These are phyloP conservation scores for Fraxinus greggii DNA, from an alignment of 305 asterid species.

Conservation along the genomic window DNA sequence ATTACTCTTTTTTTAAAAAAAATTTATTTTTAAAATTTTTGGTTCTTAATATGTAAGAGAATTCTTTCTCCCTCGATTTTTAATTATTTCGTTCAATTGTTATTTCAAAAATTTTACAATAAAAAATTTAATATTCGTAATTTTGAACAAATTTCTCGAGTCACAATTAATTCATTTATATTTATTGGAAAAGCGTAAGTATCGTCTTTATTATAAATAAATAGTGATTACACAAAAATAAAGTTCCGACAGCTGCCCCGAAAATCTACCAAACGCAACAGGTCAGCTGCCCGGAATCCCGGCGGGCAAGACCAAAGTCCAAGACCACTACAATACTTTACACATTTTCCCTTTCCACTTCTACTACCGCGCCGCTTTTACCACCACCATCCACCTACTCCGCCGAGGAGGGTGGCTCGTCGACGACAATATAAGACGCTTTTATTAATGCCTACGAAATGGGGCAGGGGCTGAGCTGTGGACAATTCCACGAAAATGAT, in stretches of 20 bases:
- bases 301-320: conserved; percentile 54
- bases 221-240: neutral
- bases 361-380: conserved; percentile 21
- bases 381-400: conserved; percentile 30
- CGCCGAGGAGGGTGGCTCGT: conserved; percentile 67
- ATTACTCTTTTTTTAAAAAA: no score
- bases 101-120: no score
- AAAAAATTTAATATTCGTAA: neutral
- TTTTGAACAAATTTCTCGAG: neutral
- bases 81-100: no score
- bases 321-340: conserved; percentile 25
- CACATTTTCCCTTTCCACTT: conserved; percentile 18
- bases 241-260: conserved; percentile 43
- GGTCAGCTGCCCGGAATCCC: conserved; percentile 41
- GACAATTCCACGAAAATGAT: conserved; percentile 37
- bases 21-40: no score
- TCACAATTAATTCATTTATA: neutral
- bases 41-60: neutral
- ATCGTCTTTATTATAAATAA: neutral
- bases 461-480: conserved; percentile 78
- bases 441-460: conserved; percentile 31
- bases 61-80: neutral
- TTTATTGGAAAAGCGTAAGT: neutral
- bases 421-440: conserved; percentile 2
- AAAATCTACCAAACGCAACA: conserved; percentile 23